Conservation (phyloP, 805 yeast species). For the Candida hispaniensis region DNA sequence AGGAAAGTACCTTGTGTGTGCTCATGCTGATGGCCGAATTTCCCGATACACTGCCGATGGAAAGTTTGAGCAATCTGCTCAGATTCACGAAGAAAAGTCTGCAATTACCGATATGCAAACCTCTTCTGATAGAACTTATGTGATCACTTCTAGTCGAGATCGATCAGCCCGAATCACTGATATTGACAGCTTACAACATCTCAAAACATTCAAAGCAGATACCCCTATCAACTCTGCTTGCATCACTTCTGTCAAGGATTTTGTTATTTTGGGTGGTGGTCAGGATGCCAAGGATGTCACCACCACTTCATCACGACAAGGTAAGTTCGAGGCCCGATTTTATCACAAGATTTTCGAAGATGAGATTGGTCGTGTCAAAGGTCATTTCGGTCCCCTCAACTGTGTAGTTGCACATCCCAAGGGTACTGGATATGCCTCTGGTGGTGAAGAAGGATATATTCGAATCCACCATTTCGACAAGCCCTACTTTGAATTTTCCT, state of each 20-base stretch:
- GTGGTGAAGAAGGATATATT: conserved; percentile 97
- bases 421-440: conserved; percentile 89
- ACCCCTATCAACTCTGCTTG: conserved; percentile 94
- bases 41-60: conserved; percentile 75
- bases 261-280: conserved; percentile 95
- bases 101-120: conserved; percentile 80
- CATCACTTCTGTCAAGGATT: conserved; percentile 86
- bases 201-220: conserved; percentile 73
- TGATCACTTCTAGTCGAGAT: conserved; percentile 88
- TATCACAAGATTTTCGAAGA: conserved; percentile 91
- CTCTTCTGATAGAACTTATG: conserved; percentile 75
- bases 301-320: conserved; percentile 87
- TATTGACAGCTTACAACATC: conserved; percentile 52
- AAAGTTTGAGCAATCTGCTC: conserved; percentile 45
- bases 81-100: conserved; percentile 53
- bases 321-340: conserved; percentile 93
- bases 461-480: conserved; percentile 91
- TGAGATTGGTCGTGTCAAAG: conserved; percentile 93
- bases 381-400: conserved; percentile 98
- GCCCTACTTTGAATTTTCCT: conserved; percentile 83
- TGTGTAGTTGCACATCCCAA: conserved; percentile 88
- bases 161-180: conserved; percentile 70
- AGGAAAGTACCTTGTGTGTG: conserved; percentile 65
- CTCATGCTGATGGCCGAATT: conserved; percentile 78
- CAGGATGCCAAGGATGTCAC: conserved; percentile 98